Evolutionary conservation across 495 filamentous ascomycete species (phyloP), one percentile per base, ranked within the genome.

Genomic region (Penicillium samsonianum): DNA sequence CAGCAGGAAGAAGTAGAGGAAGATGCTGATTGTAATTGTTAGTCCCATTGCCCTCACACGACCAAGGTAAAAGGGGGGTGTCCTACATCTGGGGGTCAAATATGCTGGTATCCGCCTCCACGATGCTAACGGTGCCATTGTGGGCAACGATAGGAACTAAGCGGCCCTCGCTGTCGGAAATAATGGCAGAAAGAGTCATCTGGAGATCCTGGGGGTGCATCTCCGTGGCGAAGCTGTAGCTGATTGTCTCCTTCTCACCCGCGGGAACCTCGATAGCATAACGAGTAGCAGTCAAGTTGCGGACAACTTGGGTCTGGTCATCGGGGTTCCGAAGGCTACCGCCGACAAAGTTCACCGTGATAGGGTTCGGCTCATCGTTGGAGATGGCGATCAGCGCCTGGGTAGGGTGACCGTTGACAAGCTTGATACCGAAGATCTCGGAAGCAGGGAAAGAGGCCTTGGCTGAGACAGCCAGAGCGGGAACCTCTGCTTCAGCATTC

Each of bases 1-100:
- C 53, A 84, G 73, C 62, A 98, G 91, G 80, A 98, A 84, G 72
- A 96, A 85, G 80, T 98, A 98, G 57, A 98, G 87, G 85, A 98
- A 98, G 75, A 96, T 89, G 64, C 92, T 96, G 58, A 30, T 53
- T 43, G 12, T 37, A 37, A 49, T 14, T n/a, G 43, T 80, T 61
- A 80, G 61, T 59, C 19, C 19, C 51, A 57, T 42, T 19, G 20
- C 28, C 14, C 35, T 33, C 50, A 59, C 23, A 14, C 45, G 31
- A 50, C 4, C 53, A 43, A 16, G 23, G 30, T 44, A 31, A 19
- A 50, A 44, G 50, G 41, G 55, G 38, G 44, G 20, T 50, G 12
- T 70, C 85, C 78, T 80, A 96, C 93, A 96, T 93, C 70, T 97
- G 93, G 52, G 94, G 94, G 71, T 98, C 94, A 63, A 98, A 88